Conservation (phyloP, 495 filamentous ascomycete genomes). For the Xylaria nigripes region DNA sequence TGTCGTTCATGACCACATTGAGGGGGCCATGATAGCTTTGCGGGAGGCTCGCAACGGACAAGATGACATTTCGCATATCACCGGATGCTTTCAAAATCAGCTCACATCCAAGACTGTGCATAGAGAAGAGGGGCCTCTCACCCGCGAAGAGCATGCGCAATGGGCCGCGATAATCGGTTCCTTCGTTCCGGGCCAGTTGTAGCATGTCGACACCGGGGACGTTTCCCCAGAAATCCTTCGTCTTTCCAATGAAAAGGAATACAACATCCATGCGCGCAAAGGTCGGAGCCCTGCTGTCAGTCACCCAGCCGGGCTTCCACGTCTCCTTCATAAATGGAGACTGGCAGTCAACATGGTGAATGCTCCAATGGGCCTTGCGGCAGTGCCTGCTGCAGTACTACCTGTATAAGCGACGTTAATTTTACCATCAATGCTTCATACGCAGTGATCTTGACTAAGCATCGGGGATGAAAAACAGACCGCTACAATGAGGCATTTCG, state of each 20-base stretch:
- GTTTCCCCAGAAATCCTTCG: not conserved
- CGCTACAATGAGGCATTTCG: not conserved
- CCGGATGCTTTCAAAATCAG: slow-evolving; percentile 19
- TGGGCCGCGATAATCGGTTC: not conserved
- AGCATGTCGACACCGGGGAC: not conserved
- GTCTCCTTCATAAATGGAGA: not conserved
- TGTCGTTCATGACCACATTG: not conserved
- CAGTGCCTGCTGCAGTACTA: slow-evolving; percentile 1
- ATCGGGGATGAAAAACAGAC: not conserved
- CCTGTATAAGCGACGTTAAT: not conserved
- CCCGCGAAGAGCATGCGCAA: not conserved
- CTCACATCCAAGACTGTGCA: slow-evolving; percentile 32
- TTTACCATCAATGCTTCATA: not conserved
- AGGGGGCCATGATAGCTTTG: not conserved
- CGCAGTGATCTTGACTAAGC: slow-evolving; percentile 27
- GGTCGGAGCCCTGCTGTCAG: not conserved
- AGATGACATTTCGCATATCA: not conserved
- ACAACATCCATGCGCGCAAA: not conserved
- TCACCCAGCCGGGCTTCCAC: not conserved
- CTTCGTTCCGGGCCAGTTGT: not conserved
- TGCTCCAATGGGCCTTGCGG: not conserved
- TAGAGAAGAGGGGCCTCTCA: not conserved
- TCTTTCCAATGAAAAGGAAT: not conserved
- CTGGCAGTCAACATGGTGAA: not conserved
- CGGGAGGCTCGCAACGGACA: not conserved